A percentile compares a stretch with the other conserved stretches of the same genome.
These are phyloP conservation scores for Anisodus tanguticus DNA, from an alignment of 257 asterid species.

Conservation along the genomic window DNA sequence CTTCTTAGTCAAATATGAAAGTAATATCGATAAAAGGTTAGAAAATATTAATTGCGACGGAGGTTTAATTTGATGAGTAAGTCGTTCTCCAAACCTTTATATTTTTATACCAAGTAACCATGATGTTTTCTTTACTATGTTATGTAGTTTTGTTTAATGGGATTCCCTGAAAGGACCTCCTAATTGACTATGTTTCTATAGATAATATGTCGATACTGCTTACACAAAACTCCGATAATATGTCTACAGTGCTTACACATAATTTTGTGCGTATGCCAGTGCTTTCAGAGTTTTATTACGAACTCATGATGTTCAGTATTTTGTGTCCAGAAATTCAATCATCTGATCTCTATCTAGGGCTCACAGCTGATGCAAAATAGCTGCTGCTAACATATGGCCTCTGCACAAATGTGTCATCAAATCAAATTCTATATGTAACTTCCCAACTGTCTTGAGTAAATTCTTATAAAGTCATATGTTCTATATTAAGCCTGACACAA, in stretches of 20 bases:
- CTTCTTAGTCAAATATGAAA: no score
- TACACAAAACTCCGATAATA: not conserved
- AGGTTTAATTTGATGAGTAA: no score
- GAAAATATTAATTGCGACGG: no score
- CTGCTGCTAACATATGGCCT: slow-evolving; percentile 7
- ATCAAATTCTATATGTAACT: slow-evolving; percentile 17
- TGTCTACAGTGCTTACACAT: not conserved
- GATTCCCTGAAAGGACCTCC: not conserved
- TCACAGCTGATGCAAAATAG: not conserved
- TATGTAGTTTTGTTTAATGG: no score
- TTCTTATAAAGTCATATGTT: not conserved
- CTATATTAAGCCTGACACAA: not conserved
- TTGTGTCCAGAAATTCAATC: not conserved
- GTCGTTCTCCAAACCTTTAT: no score
- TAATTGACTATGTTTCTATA: not conserved
- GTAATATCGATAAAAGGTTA: no score
- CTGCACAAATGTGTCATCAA: not conserved
- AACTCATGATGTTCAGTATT: not conserved
- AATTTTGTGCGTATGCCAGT: not conserved
- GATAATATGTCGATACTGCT: not conserved
- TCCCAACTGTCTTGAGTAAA: slow-evolving; percentile 13
- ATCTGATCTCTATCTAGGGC: not conserved
- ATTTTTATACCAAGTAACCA: no score
- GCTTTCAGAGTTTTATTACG: not conserved
- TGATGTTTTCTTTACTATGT: no score